Base-by-base conservation (phyloP, 257 asterid genomes). In the Solanum clarkiae region DNA sequence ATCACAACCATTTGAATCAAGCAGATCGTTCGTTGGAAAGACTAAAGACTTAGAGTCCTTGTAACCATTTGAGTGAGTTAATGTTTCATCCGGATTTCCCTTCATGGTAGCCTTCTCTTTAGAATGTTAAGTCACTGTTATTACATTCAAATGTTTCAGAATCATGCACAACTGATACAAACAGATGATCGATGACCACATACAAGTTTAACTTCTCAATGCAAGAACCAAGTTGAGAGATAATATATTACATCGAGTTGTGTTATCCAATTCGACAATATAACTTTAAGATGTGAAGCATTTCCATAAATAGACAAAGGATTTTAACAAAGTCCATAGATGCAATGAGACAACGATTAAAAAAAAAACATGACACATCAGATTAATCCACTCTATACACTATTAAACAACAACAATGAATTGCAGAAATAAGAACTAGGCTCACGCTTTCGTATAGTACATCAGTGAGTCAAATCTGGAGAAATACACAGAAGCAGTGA, bases 401-500 rank as follows among this genome's bases (percentile, higher is more conserved):
- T 4, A 36, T 36, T 42, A 12, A 81, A 77, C 17, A 62, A 8
- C 81, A 44, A 22, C 56, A 22, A n/a, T 10, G 51, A n/a, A 83
- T 26, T 5, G 42, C 53, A 53, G 40, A 81, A 60, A n/a, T 83
- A 63, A 68, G 75, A 22, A 68, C 36, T 79, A 90, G 66, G 40
- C 84, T 89, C 91, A 92, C 56, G 88, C 85, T 88, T 86, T 93
- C 92, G 86, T 84, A 56, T 84, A 85, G 87, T 83, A 88, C 90
- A 80, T 92, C 90, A 68, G 90, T 80, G 44, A 89, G 93, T 86
- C 90, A 80, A 85, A 92, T 87, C 81, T 88, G 85, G 62, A 95
- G 92, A 90, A 40, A 92, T 85, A 85, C 93, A 87, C 90, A 91
- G 83, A 65, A 90, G 90, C 87, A 90, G 93, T 51, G 95, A 83